These are phyloP conservation scores for Bonia amplexicaulis DNA, from an alignment of 176 grass and related monocot species.

Conservation along the genomic window DNA sequence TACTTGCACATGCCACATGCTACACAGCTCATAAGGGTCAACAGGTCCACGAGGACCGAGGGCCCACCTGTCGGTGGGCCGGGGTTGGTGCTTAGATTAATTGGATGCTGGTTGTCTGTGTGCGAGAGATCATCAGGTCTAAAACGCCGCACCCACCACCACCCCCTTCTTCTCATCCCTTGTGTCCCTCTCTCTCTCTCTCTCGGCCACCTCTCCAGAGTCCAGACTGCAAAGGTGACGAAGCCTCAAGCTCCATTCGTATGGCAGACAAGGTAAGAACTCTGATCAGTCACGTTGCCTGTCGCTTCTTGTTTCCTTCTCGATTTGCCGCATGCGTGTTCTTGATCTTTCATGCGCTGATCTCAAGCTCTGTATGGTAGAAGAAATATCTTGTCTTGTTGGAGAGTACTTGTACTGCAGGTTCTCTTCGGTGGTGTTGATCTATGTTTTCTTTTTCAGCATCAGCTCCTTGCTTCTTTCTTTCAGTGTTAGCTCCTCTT, in stretches of 20 bases:
- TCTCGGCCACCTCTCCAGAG: neutral
- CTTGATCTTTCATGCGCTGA: neutral
- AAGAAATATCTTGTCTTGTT: neutral
- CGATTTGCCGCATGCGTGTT: neutral
- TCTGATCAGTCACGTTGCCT: neutral
- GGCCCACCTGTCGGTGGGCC: slow-evolving; percentile 37
- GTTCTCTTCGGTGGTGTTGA: neutral
- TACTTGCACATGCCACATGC: slow-evolving; percentile 13
- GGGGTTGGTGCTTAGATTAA: slow-evolving; percentile 12
- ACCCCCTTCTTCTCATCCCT: neutral
- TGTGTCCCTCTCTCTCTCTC: neutral
- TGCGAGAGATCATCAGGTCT: neutral
- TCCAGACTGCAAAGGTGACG: neutral
- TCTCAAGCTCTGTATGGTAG: neutral
- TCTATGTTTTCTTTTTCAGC: neutral
- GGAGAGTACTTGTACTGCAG: neutral
- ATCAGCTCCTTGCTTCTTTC: neutral
- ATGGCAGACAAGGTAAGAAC: slow-evolving; percentile 66
- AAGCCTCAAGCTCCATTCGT: neutral
- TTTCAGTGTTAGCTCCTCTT: neutral
- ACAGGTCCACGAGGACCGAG: neutral
- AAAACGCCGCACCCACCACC: slow-evolving; percentile 31
- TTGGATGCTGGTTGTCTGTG: neutral
- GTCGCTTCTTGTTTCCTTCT: neutral
- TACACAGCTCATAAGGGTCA: slow-evolving; percentile 32